phyloP scores from a whole-genome alignment of 2,329 filamentous ascomycete genomes.

The Pyrenophora seminiperda region DNA sequence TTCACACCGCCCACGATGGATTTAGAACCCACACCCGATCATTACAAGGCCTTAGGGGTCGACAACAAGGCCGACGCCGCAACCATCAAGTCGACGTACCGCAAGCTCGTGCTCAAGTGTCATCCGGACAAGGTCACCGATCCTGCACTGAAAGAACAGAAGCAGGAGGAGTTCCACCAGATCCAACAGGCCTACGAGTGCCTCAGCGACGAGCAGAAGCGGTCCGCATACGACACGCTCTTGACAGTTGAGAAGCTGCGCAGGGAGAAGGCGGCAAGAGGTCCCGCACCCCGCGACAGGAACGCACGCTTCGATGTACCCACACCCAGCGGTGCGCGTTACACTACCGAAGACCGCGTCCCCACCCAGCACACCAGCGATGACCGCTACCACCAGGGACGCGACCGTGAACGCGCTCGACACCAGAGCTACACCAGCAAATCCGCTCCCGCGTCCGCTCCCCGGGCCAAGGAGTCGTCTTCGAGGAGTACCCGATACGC shows the following conservation, averaged over 20 bases:
- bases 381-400: slow-evolving; percentile 41
- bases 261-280: slow-evolving; percentile 58
- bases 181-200: slow-evolving; percentile 94
- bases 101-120: slow-evolving; percentile 84
- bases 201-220: slow-evolving; percentile 75
- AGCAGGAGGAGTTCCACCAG: slow-evolving; percentile 86
- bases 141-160: slow-evolving; percentile 73
- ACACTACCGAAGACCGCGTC: slow-evolving; percentile 42
- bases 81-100: slow-evolving; percentile 78
- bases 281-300: slow-evolving; percentile 33
- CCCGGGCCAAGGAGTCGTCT: slow-evolving; percentile 37
- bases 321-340: slow-evolving; percentile 37
- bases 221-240: slow-evolving; percentile 78
- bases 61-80: slow-evolving; percentile 70
- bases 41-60: slow-evolving; percentile 78
- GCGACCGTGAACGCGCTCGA: slow-evolving; percentile 39
- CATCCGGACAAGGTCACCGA: slow-evolving; percentile 92
- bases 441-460: slow-evolving; percentile 18
- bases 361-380: slow-evolving; percentile 36
- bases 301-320: slow-evolving; percentile 43
- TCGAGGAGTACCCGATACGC: slow-evolving; percentile 28
- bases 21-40: slow-evolving; percentile 66
- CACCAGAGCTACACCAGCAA: slow-evolving; percentile 46
- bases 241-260: slow-evolving; percentile 69
- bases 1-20: slow-evolving; percentile 53